These are phyloP conservation scores for Handroanthus guayacan DNA, from an alignment of 257 asterid species.

Conservation along the genomic window DNA sequence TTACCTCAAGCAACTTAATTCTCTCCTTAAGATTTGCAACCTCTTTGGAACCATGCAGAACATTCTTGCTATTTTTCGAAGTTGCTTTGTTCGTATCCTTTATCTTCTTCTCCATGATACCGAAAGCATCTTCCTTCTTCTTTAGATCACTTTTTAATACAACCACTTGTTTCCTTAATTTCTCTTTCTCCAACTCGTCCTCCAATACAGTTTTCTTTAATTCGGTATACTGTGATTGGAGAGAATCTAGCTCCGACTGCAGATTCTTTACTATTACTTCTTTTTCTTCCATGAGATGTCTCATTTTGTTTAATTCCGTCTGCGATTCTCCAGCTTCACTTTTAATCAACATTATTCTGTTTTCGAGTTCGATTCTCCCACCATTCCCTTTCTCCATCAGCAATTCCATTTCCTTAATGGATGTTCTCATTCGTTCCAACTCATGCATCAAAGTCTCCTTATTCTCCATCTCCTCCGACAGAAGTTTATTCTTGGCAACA, in stretches of 20 bases:
- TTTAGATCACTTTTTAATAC: conserved; percentile 59
- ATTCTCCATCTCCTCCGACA: conserved; percentile 49
- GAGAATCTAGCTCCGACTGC: conserved; percentile 55
- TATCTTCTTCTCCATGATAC: conserved; percentile 67
- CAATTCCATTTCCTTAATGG: conserved; percentile 56
- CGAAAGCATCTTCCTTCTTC: conserved; percentile 68
- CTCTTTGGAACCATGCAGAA: conserved; percentile 57
- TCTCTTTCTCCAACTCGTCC: conserved; percentile 68
- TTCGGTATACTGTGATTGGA: conserved; percentile 54
- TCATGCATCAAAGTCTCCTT: conserved; percentile 52
- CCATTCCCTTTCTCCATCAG: conserved; percentile 49
- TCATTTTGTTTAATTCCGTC: conserved; percentile 51
- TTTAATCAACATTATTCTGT: conserved; percentile 43
- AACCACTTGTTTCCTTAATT: conserved; percentile 60
- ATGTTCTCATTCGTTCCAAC: conserved; percentile 51
- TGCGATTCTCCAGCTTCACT: conserved; percentile 51
- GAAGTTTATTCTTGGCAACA: conserved; percentile 41
- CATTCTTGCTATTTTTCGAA: conserved; percentile 43
- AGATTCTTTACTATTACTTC: conserved; percentile 50
- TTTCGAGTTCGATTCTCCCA: conserved; percentile 61
- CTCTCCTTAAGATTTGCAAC: conserved; percentile 71
- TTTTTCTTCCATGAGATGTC: conserved; percentile 60
- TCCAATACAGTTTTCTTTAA: conserved; percentile 46
- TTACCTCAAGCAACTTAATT: conserved; percentile 86
- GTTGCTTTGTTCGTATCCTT: conserved; percentile 50